Evolutionary conservation across 2,329 filamentous ascomycete genomes (phyloP).

Genomic region (Fusarium napiforme): DNA sequence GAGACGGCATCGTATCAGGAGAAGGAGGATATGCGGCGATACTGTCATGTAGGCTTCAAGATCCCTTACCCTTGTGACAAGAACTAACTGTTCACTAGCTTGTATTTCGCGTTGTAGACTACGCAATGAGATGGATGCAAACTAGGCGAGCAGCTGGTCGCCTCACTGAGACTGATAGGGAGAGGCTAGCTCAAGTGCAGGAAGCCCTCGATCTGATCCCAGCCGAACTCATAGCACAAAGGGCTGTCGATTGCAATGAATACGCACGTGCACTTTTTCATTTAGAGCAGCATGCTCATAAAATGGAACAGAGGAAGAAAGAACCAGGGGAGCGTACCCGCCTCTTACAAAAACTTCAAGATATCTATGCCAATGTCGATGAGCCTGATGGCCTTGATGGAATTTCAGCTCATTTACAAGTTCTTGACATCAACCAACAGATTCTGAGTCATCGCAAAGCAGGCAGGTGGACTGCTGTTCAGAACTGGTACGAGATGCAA

Average conservation of each 20-base stretch:
- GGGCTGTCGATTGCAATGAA: constrained; percentile 93
- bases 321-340: constrained; percentile 67
- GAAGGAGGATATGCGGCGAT: constrained; percentile 81
- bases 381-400: constrained; percentile 97
- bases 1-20: constrained; percentile 67
- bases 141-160: constrained; percentile 63
- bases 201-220: constrained; percentile 72
- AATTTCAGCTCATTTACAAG: constrained; percentile 86
- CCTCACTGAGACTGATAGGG: constrained; percentile 55
- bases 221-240: constrained; percentile 76
- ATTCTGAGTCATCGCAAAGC: constrained; percentile 92
- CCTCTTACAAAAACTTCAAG: constrained; percentile 82
- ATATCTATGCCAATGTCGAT: constrained; percentile 97
- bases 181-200: constrained; percentile 61
- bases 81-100: constrained; percentile 63
- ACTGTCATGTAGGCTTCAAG: constrained; percentile 77
- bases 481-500: constrained; percentile 97
- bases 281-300: constrained; percentile 86
- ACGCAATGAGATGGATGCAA: constrained; percentile 90
- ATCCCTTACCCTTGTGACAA: not conserved
- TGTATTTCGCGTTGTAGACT: constrained; percentile 90
- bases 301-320: constrained; percentile 57
- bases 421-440: constrained; percentile 92
- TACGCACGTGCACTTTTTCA: constrained; percentile 93
- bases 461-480: constrained; percentile 91